Conservation (phyloP, 225 moss, liverwort and hornwort genomes). For the Polytrichum formosum region DNA sequence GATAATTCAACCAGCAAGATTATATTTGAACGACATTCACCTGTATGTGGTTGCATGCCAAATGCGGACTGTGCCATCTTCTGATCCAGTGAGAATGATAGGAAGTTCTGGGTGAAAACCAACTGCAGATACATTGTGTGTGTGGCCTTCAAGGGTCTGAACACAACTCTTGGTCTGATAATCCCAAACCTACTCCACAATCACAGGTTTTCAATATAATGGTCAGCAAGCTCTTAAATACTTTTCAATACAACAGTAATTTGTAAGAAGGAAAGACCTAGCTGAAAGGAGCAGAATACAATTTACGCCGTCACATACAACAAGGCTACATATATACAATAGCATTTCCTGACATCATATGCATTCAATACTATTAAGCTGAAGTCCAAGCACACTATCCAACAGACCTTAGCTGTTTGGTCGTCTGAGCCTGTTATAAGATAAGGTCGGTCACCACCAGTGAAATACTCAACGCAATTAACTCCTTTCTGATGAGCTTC, state of each 20-base stretch:
- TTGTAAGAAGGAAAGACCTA: no score
- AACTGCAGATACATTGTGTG: constrained; percentile 86
- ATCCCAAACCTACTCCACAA: constrained; percentile 70
- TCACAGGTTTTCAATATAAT: no score
- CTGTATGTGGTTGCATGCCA: constrained; percentile 95
- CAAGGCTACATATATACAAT: no score
- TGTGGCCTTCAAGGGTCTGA: constrained; percentile 84
- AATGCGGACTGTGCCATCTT: constrained; percentile 86
- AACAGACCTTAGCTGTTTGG: constrained; percentile 77
- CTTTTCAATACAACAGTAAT: no score
- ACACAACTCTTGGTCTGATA: constrained; percentile 94
- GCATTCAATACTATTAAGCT: no score
- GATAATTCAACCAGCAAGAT: neutral
- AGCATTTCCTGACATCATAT: no score
- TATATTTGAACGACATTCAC: constrained; percentile 5
- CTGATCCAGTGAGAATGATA: constrained; percentile 79
- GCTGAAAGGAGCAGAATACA: no score
- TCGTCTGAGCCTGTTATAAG: constrained; percentile 86
- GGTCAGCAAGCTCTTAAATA: no score
- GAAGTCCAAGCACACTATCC: no score
- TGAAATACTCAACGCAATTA: constrained; percentile 88
- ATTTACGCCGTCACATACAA: no score
- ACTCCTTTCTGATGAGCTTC: constrained; percentile 95
- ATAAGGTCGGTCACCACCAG: constrained; percentile 80
- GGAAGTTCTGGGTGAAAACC: constrained; percentile 87